Conservation (phyloP, 352 stramenopile species). For the Phytophthora megakarya region DNA sequence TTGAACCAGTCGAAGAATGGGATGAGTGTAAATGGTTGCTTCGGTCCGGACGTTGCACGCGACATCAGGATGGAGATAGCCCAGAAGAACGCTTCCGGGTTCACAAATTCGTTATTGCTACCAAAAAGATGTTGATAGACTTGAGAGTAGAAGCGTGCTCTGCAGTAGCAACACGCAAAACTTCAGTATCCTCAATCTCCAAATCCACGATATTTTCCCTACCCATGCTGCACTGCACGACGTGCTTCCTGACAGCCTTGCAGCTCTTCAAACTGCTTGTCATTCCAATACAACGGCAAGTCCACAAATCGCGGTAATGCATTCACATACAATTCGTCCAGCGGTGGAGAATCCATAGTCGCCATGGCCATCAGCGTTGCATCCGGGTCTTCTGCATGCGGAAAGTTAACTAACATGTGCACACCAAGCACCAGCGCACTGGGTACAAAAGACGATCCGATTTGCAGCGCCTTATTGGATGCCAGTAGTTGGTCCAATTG, state of each 20-base stretch:
- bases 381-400: slow-evolving; percentile 32
- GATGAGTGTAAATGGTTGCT: slow-evolving; percentile 83
- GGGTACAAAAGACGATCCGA: slow-evolving; percentile 52
- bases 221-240: slow-evolving; percentile 72
- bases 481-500: slow-evolving; percentile 60
- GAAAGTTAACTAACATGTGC: slow-evolving; percentile 71
- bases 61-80: slow-evolving; percentile 83
- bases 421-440: slow-evolving; percentile 70
- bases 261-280: slow-evolving; percentile 60
- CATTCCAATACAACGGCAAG: slow-evolving; percentile 75
- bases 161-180: slow-evolving; percentile 24
- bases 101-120: slow-evolving; percentile 52
- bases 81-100: slow-evolving; percentile 75
- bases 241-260: slow-evolving; percentile 62
- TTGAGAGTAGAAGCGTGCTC: slow-evolving; percentile 64
- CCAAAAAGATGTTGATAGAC: slow-evolving; percentile 80
- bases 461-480: slow-evolving; percentile 32
- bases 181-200: slow-evolving; percentile 5
- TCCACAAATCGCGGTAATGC: slow-evolving; percentile 63
- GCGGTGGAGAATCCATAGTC: slow-evolving; percentile 15
- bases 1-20: slow-evolving; percentile 91
- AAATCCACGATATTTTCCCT: not conserved
- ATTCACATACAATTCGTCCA: slow-evolving; percentile 67
- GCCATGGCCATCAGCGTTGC: slow-evolving; percentile 22
- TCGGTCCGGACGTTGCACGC: slow-evolving; percentile 69